A percentile compares a stretch with the other conserved stretches of the same genome.
These are phyloP conservation scores for Penicillium samsonianum DNA, from an alignment of 495 filamentous ascomycete species.

Conservation along the genomic window DNA sequence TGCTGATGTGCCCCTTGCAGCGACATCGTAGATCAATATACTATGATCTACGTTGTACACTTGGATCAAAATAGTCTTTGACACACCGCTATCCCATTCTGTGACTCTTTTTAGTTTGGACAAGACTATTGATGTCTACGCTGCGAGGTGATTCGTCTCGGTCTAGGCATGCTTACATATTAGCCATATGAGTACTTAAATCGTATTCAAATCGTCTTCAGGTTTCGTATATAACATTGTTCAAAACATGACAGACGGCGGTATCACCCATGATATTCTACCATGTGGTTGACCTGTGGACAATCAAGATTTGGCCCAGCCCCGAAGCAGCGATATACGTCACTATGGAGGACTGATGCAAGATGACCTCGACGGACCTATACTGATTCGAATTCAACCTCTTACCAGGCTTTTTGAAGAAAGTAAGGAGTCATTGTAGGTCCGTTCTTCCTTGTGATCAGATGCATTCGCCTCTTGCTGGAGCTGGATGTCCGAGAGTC, in stretches of 20 bases:
- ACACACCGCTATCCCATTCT: conserved; percentile 5
- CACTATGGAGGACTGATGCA: conserved; percentile 1
- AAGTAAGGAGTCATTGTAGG: conserved; percentile 4
- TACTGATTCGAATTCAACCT: neutral
- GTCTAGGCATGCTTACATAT: no score
- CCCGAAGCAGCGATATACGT: neutral
- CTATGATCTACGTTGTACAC: neutral
- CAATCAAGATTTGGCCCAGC: neutral
- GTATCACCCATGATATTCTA: neutral
- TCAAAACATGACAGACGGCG: no score
- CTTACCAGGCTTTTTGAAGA: neutral
- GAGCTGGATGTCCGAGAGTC: neutral
- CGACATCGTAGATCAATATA: conserved; percentile 2
- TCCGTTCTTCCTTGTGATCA: neutral
- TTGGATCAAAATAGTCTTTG: neutral
- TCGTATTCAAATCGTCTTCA: no score
- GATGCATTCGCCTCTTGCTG: neutral
- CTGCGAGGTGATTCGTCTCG: no score
- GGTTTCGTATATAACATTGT: no score
- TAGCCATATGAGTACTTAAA: no score
- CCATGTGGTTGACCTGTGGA: neutral
- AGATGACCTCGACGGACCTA: conserved; percentile 2
- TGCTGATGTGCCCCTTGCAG: conserved; percentile 6
- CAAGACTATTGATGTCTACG: neutral
- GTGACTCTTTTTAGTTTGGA: neutral